Evolutionary conservation across 345 rosid genomes (phyloP).

Genomic region (Cochlearia excelsa): DNA sequence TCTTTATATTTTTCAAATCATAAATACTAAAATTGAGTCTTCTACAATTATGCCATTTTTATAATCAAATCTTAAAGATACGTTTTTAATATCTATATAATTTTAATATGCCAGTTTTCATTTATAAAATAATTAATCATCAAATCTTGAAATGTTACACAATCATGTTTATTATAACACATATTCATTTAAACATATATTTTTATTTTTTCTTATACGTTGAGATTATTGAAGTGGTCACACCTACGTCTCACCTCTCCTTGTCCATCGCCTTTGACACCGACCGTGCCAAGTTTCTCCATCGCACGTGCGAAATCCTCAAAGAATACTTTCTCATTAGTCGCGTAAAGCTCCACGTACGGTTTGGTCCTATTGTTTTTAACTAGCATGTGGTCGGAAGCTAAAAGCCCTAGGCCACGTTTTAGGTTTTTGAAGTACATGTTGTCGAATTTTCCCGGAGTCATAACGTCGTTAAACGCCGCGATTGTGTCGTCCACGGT

Average conservation of each 20-base stretch:
- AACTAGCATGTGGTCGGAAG: conserved; percentile 36
- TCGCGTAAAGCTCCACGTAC: conserved; percentile 41
- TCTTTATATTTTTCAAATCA: too few relatives aligned
- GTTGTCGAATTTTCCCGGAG: conserved; percentile 28
- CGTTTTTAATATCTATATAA: too few relatives aligned
- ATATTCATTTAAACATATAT: background rate
- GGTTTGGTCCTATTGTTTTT: conserved; percentile 40
- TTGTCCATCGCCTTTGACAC: conserved; percentile 40
- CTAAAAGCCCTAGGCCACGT: conserved; percentile 43
- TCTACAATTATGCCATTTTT: too few relatives aligned
- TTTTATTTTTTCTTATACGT: conserved; percentile 14
- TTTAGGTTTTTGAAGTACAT: conserved; percentile 48
- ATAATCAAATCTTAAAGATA: too few relatives aligned
- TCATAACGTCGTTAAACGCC: conserved; percentile 56
- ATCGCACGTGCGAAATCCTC: conserved; percentile 46
- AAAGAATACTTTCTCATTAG: conserved; percentile 42
- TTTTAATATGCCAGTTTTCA: too few relatives aligned
- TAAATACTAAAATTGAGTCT: too few relatives aligned
- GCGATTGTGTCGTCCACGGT: conserved; percentile 38
- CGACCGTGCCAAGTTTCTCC: conserved; percentile 43
- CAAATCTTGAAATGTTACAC: too few relatives aligned
- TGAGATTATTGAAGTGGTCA: conserved; percentile 44
- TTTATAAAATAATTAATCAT: too few relatives aligned
- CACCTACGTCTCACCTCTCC: conserved; percentile 61
- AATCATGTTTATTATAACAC: too few relatives aligned